phyloP scores from a whole-genome alignment of 1,284 basidiomycete genomes.

The Tilletia walkeri region DNA sequence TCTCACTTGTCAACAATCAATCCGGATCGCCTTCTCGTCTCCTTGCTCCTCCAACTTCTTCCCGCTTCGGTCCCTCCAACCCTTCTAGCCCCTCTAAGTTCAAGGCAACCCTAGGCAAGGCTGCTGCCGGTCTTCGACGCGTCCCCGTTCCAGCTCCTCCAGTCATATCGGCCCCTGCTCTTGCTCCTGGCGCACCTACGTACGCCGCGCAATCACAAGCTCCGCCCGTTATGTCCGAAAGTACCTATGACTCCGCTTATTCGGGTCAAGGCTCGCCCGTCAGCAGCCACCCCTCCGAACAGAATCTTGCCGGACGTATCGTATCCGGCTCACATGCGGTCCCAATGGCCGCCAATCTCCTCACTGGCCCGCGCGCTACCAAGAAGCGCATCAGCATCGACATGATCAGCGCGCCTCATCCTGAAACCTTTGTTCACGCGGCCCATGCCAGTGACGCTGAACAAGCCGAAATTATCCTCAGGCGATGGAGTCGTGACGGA shows the following conservation, averaged over 20 bases:
- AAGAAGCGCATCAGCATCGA: constrained; percentile 52
- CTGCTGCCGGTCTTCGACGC: constrained; percentile 33
- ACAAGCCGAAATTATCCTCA: constrained; percentile 82
- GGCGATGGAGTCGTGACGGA: constrained; percentile 85
- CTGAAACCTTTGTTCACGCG: constrained; percentile 63
- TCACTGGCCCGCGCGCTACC: constrained; percentile 24
- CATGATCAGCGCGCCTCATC: constrained; percentile 43
- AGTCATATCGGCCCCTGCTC: background rate
- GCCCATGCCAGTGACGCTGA: constrained; percentile 90
- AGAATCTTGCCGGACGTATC: background rate
- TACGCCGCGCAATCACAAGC: background rate
- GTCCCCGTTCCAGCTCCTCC: background rate
- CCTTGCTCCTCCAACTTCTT: background rate
- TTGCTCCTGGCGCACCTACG: background rate
- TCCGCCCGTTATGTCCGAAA: background rate
- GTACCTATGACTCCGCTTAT: background rate
- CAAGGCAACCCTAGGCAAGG: constrained; percentile 38
- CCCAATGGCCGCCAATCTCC: background rate
- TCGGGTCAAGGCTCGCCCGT: constrained; percentile 7
- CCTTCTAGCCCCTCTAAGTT: constrained; percentile 29
- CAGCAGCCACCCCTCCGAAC: background rate
- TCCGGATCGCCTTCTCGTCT: constrained; percentile 14
- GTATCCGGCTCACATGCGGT: too few species aligned
- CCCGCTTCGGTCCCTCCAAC: background rate
- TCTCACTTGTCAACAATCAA: constrained; percentile 46